Percentiles rank a stretch among this genome's conserved stretches.
Conservation (phyloP, 352 stramenopile species). For the Hyaloperonospora brassicae region DNA sequence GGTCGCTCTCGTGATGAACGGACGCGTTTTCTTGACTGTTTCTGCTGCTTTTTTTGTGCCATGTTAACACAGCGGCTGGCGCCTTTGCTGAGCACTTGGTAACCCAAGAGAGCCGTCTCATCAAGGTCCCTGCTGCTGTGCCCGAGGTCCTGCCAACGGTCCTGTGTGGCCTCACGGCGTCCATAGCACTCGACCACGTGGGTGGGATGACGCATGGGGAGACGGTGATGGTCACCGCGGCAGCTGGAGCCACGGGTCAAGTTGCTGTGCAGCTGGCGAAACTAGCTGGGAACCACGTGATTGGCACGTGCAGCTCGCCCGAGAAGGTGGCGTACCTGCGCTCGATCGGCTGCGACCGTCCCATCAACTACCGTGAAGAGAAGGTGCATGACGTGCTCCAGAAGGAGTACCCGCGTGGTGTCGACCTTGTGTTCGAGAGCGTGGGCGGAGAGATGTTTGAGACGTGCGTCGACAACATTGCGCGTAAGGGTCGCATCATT, state of each 20-base stretch:
- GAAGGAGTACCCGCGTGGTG: constrained; percentile 57
- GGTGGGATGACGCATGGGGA: constrained; percentile 51
- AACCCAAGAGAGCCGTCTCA: constrained; percentile 24
- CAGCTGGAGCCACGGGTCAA: constrained; percentile 70
- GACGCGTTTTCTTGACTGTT: background rate
- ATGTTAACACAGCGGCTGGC: constrained; percentile 24
- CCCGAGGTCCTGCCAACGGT: constrained; percentile 35
- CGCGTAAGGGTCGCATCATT: constrained; percentile 48
- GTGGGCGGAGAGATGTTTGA: constrained; percentile 51
- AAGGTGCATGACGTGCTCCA: constrained; percentile 46
- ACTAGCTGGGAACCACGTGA: constrained; percentile 69
- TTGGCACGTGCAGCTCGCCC: constrained; percentile 72
- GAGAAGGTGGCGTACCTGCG: constrained; percentile 82
- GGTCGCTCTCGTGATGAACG: background rate
- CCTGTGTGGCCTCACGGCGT: constrained; percentile 39
- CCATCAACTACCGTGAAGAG: constrained; percentile 85
- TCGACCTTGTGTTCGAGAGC: constrained; percentile 63
- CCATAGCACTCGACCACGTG: constrained; percentile 43
- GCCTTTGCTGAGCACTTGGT: constrained; percentile 48
- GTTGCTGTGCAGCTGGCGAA: constrained; percentile 83
- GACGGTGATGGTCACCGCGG: constrained; percentile 55
- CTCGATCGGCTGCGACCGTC: constrained; percentile 54
- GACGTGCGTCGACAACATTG: constrained; percentile 47
- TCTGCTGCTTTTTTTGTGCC: background rate
- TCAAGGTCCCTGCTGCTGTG: constrained; percentile 26